A percentile compares a stretch with the other conserved stretches of the same genome.
These are phyloP conservation scores for Pseudocercospora cruenta DNA, from an alignment of 2,329 filamentous ascomycete genomes.

Conservation along the genomic window DNA sequence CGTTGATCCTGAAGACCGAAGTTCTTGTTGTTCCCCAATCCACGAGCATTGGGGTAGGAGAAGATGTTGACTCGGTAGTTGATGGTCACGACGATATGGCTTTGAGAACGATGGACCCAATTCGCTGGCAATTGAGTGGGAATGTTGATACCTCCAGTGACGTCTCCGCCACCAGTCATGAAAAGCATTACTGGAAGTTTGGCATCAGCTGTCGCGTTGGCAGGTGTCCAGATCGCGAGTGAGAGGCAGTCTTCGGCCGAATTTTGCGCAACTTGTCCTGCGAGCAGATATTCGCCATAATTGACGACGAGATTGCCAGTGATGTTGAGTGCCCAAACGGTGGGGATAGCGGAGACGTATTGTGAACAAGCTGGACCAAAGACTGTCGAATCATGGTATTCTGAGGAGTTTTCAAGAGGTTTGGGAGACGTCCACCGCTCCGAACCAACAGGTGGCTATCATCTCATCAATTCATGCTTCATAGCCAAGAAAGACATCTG, in stretches of 20 bases:
- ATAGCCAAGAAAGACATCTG: neutral
- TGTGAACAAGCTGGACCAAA: slow-evolving; percentile 37
- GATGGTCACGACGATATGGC: slow-evolving; percentile 47
- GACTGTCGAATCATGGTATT: slow-evolving; percentile 1
- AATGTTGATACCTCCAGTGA: slow-evolving; percentile 48
- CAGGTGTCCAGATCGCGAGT: slow-evolving; percentile 51
- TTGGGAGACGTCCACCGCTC: neutral
- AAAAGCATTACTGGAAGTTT: slow-evolving; percentile 51
- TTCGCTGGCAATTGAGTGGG: slow-evolving; percentile 48
- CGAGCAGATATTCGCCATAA: slow-evolving; percentile 12
- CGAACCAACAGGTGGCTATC: neutral
- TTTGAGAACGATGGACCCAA: slow-evolving; percentile 45
- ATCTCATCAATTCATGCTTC: neutral
- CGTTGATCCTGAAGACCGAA: slow-evolving; percentile 46
- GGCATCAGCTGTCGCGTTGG: slow-evolving; percentile 25
- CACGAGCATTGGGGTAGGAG: slow-evolving; percentile 40
- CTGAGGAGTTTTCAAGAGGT: neutral
- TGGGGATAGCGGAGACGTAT: slow-evolving; percentile 37
- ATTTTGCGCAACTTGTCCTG: slow-evolving; percentile 19
- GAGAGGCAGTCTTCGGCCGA: slow-evolving; percentile 48
- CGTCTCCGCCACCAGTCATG: slow-evolving; percentile 52
- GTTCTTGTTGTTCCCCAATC: slow-evolving; percentile 39
- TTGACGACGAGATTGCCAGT: slow-evolving; percentile 11
- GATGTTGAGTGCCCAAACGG: slow-evolving; percentile 36
- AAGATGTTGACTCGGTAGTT: slow-evolving; percentile 47